Evolutionary conservation across 257 asterid species (phyloP), one percentile per base, ranked within the genome.

Genomic region (Nicotiana noctiflora): DNA sequence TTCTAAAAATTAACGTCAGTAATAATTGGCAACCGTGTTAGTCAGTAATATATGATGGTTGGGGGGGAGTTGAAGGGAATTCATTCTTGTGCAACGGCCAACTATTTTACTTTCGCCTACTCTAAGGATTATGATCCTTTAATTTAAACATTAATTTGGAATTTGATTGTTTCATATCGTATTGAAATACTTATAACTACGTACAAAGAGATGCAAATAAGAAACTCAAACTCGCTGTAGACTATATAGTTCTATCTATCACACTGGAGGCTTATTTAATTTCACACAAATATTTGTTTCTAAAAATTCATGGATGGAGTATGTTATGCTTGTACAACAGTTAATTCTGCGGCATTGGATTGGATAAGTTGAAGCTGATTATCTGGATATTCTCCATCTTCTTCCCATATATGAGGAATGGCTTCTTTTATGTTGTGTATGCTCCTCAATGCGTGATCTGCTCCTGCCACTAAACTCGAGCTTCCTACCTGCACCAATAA

Each of bases 381-480:
- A n/a, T 40, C 49, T 59, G 64, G 21, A 5, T 23, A 74, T 23
- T 49, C 91, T 83, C 92, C 94, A 25, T 53, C 82, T 18, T 79
- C 88, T 81, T 92, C 95, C 98, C 98, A 95, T 92, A 93, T 88
- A 55, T 91, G 92, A 82, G 97, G 98, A 55, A 93, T 74, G 62
- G 97, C 97, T 84, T 93, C 98, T 82, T 86, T 92, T 21, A 95
- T 86, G 81, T 92, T 95, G 83, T 95, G 98, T 83, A 93, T 91
- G 88, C 97, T 95, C 84, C 83, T 87, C 75, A 95, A 84, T 57
- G 97, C 97, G 76, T 93, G 84, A 83, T 93, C 98, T 46, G 98
- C 97, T 29, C 98, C 97, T 55, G 87, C 84, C 52, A 93, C 97
- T 55, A 92, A 77, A 34, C 81, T 88, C 14, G 94, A 87, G 82